A percentile compares a stretch with the other conserved stretches of the same genome.
Evolutionary conservation across 495 filamentous ascomycete genomes (phyloP).

Genomic region (Chlorociboria aeruginascens): DNA sequence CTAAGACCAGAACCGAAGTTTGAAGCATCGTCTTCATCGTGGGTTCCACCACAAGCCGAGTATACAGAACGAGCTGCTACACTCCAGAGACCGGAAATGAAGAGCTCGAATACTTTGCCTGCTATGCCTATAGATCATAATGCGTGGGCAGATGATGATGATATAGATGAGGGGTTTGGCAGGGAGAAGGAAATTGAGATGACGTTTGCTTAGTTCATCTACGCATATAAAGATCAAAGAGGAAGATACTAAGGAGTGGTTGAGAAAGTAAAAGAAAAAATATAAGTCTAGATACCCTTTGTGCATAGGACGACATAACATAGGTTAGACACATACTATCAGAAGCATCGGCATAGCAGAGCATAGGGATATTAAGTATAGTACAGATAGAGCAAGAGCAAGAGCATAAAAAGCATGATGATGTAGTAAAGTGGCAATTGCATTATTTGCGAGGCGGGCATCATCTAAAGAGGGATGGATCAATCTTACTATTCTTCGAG

Average conservation of each 20-base stretch:
- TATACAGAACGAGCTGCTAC: not conserved
- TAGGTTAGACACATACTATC: no score
- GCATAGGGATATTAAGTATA: no score
- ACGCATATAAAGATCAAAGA: not conserved
- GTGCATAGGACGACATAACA: no score
- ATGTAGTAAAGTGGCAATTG: no score
- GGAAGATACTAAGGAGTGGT: not conserved
- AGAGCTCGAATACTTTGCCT: constrained; percentile 25
- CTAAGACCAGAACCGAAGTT: not conserved
- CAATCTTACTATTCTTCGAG: no score
- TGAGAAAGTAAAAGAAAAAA: no score
- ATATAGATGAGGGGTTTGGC: constrained; percentile 66
- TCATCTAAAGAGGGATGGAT: no score
- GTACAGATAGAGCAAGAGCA: no score
- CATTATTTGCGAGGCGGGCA: no score
- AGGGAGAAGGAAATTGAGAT: constrained; percentile 59
- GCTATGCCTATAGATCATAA: constrained; percentile 47
- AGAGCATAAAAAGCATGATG: no score
- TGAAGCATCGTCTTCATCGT: constrained; percentile 7
- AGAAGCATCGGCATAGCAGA: no score
- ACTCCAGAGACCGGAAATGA: constrained; percentile 18
- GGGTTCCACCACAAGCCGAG: constrained; percentile 13
- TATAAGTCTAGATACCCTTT: no score
- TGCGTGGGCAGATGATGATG: constrained; percentile 73
- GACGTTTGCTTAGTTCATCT: constrained; percentile 50